Evolutionary conservation across 257 asterid genomes (phyloP), one percentile per base, ranked within the genome.

Genomic region (Cinchona pubescens): DNA sequence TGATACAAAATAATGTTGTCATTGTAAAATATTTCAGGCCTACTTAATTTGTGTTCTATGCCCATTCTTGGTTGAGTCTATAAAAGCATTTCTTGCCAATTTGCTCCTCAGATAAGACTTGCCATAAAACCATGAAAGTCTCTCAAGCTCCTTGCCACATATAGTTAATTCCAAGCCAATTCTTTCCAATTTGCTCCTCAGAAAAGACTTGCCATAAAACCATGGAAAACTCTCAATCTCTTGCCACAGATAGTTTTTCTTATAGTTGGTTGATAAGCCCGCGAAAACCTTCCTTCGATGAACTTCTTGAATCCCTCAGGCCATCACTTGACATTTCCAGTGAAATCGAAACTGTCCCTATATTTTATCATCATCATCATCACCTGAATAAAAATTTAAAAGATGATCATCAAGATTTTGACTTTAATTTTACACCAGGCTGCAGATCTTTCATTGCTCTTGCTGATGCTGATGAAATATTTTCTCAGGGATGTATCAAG

Each of bases 161-260:
- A 81, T 27, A 81, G 87, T 53, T 84, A 68, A 14, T 48, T 48
- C 55, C 0, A 16, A 51, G 59, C 42, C 42, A 69, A 3, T 8
- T 53, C 55, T 35, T 23, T 49, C 49, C 73, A 67, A 42, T 56
- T 75, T 48, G 21, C 62, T 70, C 40, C 38, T 60, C 34, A 38
- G 4, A 37, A 7, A 53, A 21, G 21, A 29, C 25, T 25, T 7
- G 49, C 53, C 38, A n/a, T n/a, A 3, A 32, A 56, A 37, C 74
- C 60, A 84, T 84, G 87, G 87, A 81, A 60, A 71, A 72, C 51
- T 65, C 78, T 58, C 83, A 71, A 13, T 16, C 73, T 65, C 83
- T 80, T 49, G 83, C 87, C 51, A 84, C 83, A 14, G 87, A 84
- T 29, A 84, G 87, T 61, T 84, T 84, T 62, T 84, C 87, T 38